phyloP scores from a whole-genome alignment of 1,139 yeast species.

The Yamadazyma buinensis region DNA sequence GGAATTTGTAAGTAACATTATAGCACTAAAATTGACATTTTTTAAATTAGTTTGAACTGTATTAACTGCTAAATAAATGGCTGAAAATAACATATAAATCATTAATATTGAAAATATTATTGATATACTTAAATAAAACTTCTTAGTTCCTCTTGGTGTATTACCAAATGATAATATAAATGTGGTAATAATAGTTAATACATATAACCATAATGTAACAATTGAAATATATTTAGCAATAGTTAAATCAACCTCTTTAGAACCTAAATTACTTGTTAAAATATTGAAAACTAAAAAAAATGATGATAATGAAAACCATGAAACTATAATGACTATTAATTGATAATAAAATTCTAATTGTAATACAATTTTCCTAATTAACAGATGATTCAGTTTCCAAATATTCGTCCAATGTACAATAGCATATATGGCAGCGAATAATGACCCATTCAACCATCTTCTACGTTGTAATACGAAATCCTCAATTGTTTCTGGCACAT shows the following conservation, averaged over 20 bases:
- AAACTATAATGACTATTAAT: conserved; percentile 57
- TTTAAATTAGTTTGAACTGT: conserved; percentile 47
- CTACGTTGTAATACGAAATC: conserved; percentile 77
- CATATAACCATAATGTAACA: conserved; percentile 42
- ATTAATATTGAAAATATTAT: conserved; percentile 41
- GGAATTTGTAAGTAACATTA: conserved; percentile 53
- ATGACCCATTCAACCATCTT: conserved; percentile 83
- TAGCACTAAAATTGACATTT: conserved; percentile 41
- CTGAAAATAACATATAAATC: conserved; percentile 60
- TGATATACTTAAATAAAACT: conserved; percentile 41
- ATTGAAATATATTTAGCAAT: conserved; percentile 42
- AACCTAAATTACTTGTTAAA: conserved; percentile 54
- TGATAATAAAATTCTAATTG: conserved; percentile 74
- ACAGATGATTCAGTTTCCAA: conserved; percentile 66
- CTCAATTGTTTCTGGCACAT: conserved; percentile 71
- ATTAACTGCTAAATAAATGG: conserved; percentile 75
- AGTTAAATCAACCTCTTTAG: conserved; percentile 41
- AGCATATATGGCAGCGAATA: conserved; percentile 78
- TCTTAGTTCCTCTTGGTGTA: conserved; percentile 45
- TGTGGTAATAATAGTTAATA: conserved; percentile 40
- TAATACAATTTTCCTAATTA: conserved; percentile 56
- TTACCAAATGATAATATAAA: conserved; percentile 48
- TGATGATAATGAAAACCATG: conserved; percentile 79
- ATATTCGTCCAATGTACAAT: conserved; percentile 67
- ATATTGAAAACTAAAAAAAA: conserved; percentile 72